phyloP scores from a whole-genome alignment of 306 rosid genomes.

The Ormosia emarginata region DNA sequence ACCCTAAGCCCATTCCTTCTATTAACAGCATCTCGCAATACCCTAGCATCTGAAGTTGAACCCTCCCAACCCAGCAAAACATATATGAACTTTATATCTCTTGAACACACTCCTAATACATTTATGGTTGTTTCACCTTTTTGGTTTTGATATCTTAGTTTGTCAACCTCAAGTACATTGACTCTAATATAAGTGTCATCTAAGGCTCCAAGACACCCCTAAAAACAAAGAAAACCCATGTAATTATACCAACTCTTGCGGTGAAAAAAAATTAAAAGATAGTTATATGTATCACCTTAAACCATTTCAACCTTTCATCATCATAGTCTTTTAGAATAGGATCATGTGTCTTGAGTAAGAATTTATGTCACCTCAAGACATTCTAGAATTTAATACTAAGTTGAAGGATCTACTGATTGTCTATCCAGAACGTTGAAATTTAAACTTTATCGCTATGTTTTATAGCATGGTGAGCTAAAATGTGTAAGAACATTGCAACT shows the following conservation, averaged over 20 bases:
- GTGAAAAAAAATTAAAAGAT: no score
- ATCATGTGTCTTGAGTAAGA: not conserved
- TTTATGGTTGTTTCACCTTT: not conserved
- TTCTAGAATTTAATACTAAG: not conserved
- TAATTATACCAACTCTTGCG: no score
- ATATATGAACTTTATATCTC: not conserved
- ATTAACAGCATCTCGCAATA: not conserved
- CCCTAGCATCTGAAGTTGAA: not conserved
- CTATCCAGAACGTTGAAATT: not conserved
- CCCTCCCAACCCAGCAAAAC: not conserved
- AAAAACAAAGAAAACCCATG: no score
- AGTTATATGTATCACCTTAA: not conserved
- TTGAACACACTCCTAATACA: not conserved
- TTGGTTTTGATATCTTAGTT: not conserved
- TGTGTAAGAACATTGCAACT: no score
- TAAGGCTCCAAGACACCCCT: not conserved
- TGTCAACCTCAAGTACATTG: not conserved
- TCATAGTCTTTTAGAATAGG: not conserved
- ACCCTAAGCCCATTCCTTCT: not conserved
- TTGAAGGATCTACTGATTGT: not conserved
- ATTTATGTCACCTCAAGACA: not conserved
- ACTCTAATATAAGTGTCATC: no score
- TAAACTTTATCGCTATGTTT: no score
- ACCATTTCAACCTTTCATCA: not conserved
- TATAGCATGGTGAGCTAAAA: no score